phyloP scores from a whole-genome alignment of 768 basidiomycete species.

The Suillus decipiens region DNA sequence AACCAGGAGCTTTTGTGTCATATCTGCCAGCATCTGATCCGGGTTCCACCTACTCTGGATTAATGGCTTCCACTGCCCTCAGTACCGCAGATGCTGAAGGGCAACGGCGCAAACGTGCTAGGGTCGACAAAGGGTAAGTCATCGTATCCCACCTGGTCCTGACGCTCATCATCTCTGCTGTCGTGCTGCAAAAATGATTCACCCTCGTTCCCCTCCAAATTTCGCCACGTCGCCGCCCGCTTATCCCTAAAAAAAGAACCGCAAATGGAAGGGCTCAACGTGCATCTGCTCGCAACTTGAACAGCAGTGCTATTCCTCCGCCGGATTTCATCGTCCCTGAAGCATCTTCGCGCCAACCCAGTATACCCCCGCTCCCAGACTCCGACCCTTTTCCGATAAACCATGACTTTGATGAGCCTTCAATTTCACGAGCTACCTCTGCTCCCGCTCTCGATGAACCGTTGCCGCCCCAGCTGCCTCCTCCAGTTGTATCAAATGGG shows the following conservation, averaged over 20 bases:
- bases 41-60: conserved; percentile 83
- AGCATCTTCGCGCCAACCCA: conserved; percentile 37
- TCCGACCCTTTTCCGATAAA: conserved; percentile 53
- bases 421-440: conserved; percentile 66
- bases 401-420: conserved; percentile 59
- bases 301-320: conserved; percentile 36
- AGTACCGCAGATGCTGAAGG: conserved; percentile 60
- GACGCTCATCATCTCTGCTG: conserved; percentile 16
- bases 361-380: conserved; percentile 46
- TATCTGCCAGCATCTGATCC: conserved; percentile 86
- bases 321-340: conserved; percentile 45
- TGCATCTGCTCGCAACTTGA: conserved; percentile 67
- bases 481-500: conserved; percentile 20
- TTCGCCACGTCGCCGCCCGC: conserved; percentile 16
- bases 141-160: conserved; percentile 20
- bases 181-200: conserved; percentile 21
- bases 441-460: conserved; percentile 33
- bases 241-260: conserved; percentile 40
- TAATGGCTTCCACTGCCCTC: conserved; percentile 61
- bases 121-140: conserved; percentile 73
- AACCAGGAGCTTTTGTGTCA: conserved; percentile 66
- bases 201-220: conserved; percentile 28
- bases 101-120: conserved; percentile 69
- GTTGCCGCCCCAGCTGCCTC: conserved; percentile 11
- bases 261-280: conserved; percentile 71